phyloP scores from a whole-genome alignment of 2,329 filamentous ascomycete species.

The Fusarium sp. region DNA sequence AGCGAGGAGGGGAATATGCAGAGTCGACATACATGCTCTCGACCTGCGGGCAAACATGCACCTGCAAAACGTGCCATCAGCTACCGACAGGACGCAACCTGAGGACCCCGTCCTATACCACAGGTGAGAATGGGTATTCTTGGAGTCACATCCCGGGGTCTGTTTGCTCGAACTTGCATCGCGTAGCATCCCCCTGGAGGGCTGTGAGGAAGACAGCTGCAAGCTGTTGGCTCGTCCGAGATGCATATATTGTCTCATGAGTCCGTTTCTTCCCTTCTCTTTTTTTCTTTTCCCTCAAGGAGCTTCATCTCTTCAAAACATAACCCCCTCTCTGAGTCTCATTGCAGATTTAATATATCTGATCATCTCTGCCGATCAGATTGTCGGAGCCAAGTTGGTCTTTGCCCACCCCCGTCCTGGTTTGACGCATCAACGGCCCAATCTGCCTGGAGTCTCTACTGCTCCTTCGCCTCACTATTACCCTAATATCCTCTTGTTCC shows the following conservation, averaged over 20 bases:
- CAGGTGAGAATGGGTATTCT: conserved; percentile 3
- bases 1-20: conserved; percentile 7
- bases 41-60: conserved; percentile 1
- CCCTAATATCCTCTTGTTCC: neutral
- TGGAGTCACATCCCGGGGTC: conserved; percentile 1
- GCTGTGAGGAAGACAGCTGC: neutral
- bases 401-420: conserved; percentile 2
- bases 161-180: neutral
- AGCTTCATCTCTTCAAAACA: conserved; percentile 9
- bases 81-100: conserved; percentile 9
- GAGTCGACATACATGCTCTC: neutral
- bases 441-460: neutral
- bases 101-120: neutral
- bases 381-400: conserved; percentile 14
- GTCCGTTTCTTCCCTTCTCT: neutral
- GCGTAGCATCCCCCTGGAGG: neutral
- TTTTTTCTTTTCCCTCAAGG: neutral
- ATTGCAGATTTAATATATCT: conserved; percentile 14
- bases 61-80: conserved; percentile 9
- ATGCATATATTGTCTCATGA: conserved; percentile 7
- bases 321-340: neutral
- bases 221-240: neutral
- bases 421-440: conserved; percentile 2
- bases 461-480: neutral
- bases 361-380: neutral